Evolutionary conservation across 2,329 filamentous ascomycete genomes (phyloP).

Genomic region (Pseudogymnoascus sp.): DNA sequence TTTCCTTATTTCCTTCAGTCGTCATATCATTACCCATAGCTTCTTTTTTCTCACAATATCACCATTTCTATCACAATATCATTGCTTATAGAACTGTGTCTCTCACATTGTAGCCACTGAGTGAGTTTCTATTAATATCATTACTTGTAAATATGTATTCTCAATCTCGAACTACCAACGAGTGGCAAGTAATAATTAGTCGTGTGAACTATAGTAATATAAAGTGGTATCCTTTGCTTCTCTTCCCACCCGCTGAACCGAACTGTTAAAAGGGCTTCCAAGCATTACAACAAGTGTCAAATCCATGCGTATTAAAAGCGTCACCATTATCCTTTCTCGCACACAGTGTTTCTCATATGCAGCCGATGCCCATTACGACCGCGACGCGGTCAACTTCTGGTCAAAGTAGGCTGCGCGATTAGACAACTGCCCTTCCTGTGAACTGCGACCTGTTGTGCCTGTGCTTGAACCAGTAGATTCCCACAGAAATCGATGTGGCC

Average conservation of each 20-base stretch:
- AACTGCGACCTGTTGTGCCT: slow-evolving; percentile 46
- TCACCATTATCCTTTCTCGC: background rate
- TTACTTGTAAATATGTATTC: background rate
- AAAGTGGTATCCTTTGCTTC: slow-evolving; percentile 6
- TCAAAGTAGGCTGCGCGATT: slow-evolving; percentile 15
- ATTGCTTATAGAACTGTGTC: background rate
- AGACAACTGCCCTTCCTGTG: slow-evolving; percentile 51
- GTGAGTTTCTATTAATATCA: background rate
- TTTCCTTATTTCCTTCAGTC: background rate
- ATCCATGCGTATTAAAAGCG: background rate
- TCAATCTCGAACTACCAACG: background rate
- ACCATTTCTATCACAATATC: background rate
- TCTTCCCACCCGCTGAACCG: background rate
- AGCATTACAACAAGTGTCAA: background rate
- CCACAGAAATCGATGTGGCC: slow-evolving; percentile 47
- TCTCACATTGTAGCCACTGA: no score
- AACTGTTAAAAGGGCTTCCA: background rate
- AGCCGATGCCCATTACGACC: slow-evolving; percentile 1
- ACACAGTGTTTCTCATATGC: background rate
- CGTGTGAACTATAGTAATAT: slow-evolving; percentile 6
- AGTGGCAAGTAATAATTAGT: background rate
- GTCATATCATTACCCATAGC: background rate
- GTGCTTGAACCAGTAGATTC: slow-evolving; percentile 51
- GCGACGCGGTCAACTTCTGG: background rate
- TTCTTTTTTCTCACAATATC: background rate